These are phyloP conservation scores for Phytophthora tubulina DNA, from an alignment of 352 stramenopile species.

Conservation along the genomic window DNA sequence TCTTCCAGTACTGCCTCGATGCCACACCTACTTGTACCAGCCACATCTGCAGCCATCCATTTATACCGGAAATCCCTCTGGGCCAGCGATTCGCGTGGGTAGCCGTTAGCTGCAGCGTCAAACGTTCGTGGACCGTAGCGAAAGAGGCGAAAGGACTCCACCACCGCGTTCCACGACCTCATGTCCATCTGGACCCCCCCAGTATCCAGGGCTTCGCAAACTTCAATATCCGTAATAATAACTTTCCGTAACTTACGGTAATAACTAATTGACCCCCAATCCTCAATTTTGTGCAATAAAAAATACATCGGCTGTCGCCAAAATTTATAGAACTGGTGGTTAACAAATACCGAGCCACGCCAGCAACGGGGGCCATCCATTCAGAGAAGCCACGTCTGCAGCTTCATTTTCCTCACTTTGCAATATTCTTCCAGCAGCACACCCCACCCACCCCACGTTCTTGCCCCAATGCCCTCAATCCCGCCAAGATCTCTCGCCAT, in stretches of 20 bases:
- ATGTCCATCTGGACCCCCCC: too few relatives aligned
- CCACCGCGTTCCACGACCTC: too few relatives aligned
- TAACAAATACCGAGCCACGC: neutral
- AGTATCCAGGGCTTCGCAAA: neutral
- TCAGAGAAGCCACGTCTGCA: neutral
- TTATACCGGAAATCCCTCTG: too few relatives aligned
- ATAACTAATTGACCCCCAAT: slow-evolving; percentile 2
- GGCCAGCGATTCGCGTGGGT: too few relatives aligned
- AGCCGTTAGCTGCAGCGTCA: too few relatives aligned
- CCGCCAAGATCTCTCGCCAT: neutral
- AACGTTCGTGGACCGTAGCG: too few relatives aligned
- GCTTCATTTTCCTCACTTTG: neutral
- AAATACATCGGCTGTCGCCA: neutral
- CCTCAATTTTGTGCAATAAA: neutral
- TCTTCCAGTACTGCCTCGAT: too few relatives aligned
- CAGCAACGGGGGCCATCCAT: neutral
- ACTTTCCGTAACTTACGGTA: neutral
- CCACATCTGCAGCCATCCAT: too few relatives aligned
- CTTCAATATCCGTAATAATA: slow-evolving; percentile 6
- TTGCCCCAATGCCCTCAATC: neutral
- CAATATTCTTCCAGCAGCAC: neutral
- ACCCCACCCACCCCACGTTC: neutral
- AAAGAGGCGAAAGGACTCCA: too few relatives aligned
- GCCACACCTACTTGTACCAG: too few relatives aligned
- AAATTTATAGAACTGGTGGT: slow-evolving; percentile 3